phyloP scores from a whole-genome alignment of 176 grass and related monocot species.

The Avena sativa region DNA sequence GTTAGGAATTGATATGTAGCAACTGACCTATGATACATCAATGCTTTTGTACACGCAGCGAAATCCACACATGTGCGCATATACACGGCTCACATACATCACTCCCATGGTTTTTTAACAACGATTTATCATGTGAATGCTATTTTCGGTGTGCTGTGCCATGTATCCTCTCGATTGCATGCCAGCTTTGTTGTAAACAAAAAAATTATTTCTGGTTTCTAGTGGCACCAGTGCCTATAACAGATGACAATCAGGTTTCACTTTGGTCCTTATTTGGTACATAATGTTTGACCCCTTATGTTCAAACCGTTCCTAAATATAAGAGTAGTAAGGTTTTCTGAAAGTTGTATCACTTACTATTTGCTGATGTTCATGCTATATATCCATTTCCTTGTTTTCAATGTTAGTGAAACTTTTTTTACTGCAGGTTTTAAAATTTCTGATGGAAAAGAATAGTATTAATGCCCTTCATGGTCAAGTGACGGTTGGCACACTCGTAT shows the following conservation, averaged over 20 bases:
- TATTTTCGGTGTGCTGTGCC: neutral
- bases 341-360: slow-evolving; percentile 9
- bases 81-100: neutral
- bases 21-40: slow-evolving; percentile 9
- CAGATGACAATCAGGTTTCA: neutral
- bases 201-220: neutral
- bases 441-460: slow-evolving; percentile 98
- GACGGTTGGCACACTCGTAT: slow-evolving; percentile 93
- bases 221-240: neutral
- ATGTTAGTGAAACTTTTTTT: slow-evolving; percentile 9
- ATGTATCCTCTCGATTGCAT: neutral
- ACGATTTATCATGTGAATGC: neutral
- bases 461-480: slow-evolving; percentile 98
- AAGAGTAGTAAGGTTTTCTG: neutral
- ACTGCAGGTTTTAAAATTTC: slow-evolving; percentile 89
- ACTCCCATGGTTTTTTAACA: neutral
- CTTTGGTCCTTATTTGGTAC: neutral
- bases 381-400: slow-evolving; percentile 4
- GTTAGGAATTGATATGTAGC: neutral
- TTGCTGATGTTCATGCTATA: slow-evolving; percentile 13
- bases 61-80: neutral
- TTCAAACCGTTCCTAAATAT: neutral
- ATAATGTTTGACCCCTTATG: neutral
- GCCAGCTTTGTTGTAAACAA: neutral
- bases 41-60: neutral